A percentile compares a stretch with the other conserved stretches of the same genome.
Evolutionary conservation across 2,329 filamentous ascomycete genomes (phyloP).

Genomic region (Fusarium vanettenii): DNA sequence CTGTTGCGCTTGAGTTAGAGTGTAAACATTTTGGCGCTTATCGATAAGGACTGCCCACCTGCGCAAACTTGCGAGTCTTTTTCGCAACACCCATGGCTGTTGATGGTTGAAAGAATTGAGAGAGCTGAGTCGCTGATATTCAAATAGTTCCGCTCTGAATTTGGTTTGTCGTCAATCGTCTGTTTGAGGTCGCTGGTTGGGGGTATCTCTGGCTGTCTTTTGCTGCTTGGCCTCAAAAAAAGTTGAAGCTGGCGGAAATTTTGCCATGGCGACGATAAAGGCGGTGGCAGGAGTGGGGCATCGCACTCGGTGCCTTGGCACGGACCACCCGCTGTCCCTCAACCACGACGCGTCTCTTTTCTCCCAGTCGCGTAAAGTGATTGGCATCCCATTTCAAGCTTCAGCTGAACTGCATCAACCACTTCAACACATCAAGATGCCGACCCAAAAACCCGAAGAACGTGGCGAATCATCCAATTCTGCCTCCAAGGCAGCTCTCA

Average conservation of each 20-base stretch:
- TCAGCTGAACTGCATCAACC: slow-evolving; percentile 27
- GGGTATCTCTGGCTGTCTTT: slow-evolving; percentile 17
- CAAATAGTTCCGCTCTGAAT: not conserved
- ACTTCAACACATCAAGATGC: slow-evolving; percentile 53
- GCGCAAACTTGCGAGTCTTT: slow-evolving; percentile 91
- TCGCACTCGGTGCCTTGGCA: slow-evolving; percentile 30
- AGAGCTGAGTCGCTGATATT: not conserved
- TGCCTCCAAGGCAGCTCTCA: slow-evolving; percentile 67
- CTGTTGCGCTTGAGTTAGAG: slow-evolving; percentile 45
- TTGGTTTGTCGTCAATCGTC: not conserved
- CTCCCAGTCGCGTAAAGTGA: slow-evolving; percentile 52
- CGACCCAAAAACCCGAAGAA: slow-evolving; percentile 61
- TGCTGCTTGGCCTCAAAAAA: slow-evolving; percentile 33
- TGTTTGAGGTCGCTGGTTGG: slow-evolving; percentile 2
- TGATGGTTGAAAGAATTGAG: not conserved
- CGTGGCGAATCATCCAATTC: slow-evolving; percentile 71
- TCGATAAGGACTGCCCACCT: slow-evolving; percentile 57
- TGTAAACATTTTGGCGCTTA: slow-evolving; percentile 37
- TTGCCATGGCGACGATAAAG: slow-evolving; percentile 41
- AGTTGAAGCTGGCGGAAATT: slow-evolving; percentile 42
- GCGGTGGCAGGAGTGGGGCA: slow-evolving; percentile 43
- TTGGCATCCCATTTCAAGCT: slow-evolving; percentile 33
- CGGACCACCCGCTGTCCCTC: slow-evolving; percentile 36
- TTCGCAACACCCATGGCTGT: slow-evolving; percentile 84
- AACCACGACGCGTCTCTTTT: slow-evolving; percentile 48